Evolutionary conservation across 1,284 basidiomycete species (phyloP).

Genomic region (Boletus semigastroideus): DNA sequence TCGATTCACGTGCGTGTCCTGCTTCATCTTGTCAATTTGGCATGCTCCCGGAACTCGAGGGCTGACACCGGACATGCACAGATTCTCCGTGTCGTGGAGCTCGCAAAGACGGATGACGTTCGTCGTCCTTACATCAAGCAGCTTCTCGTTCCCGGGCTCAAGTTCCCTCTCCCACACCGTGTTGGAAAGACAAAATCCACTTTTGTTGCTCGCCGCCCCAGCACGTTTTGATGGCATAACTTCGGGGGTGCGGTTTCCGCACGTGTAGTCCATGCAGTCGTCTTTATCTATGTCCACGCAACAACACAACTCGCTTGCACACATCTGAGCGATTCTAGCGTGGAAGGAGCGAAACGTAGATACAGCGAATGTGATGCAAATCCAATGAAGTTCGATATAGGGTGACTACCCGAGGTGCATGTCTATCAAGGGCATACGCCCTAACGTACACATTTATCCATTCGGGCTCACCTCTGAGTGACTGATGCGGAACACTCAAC

Average conservation of each 20-base stretch:
- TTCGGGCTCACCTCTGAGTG: no score
- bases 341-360: no score
- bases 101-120: slow-evolving; percentile 90
- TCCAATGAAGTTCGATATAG: no score
- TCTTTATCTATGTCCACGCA: slow-evolving; percentile 13
- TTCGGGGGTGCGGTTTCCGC: neutral
- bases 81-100: slow-evolving; percentile 93
- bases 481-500: no score
- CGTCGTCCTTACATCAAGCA: slow-evolving; percentile 98
- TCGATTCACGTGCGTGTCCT: slow-evolving; percentile 81
- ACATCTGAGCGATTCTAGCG: neutral
- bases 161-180: slow-evolving; percentile 98
- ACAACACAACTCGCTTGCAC: slow-evolving; percentile 10
- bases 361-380: no score
- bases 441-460: no score
- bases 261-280: slow-evolving; percentile 12
- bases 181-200: slow-evolving; percentile 69
- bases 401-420: no score
- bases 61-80: slow-evolving; percentile 32
- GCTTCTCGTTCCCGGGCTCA: slow-evolving; percentile 86
- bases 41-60: neutral
- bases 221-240: slow-evolving; percentile 53
- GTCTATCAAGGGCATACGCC: no score
- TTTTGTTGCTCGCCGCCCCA: slow-evolving; percentile 71
- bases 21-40: neutral